Evolutionary conservation across 352 stramenopile genomes (phyloP), one percentile per base, ranked within the genome.

Genomic region (Plasmopara viticola): DNA sequence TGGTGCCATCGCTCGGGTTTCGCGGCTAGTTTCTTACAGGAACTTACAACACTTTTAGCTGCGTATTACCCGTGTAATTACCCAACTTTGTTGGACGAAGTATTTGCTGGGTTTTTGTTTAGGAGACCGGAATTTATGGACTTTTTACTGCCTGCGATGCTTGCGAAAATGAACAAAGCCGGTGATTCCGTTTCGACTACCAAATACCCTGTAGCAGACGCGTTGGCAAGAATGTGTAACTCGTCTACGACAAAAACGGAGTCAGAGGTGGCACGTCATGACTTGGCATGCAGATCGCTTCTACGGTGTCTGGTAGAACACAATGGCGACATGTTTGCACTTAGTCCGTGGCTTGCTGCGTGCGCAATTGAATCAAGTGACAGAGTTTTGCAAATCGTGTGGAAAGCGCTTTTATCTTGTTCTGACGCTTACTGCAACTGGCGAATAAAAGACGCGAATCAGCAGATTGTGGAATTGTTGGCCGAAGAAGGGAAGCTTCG

Each of bases 61-160:
- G 78, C 78, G 10, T 92, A 90, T 48, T 94, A 92, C 54, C 84
- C 84, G 39, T 93, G 80, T 53, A 74, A 64, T 41, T 87, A 94
- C 51, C 62, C 84, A 15, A 91, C 80, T 25, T 65, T 94, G 48
- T 60, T 94, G 48, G 84, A 94, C 47, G 75, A 94, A 53, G 74
- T 94, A 10, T 52, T 94, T 7, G 77, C 71, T 0, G 68, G 62
- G 0, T 91, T 93, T 38, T 59, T 93, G 40, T 89, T 94, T 42
- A 81, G 84, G 45, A 58, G 82, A 15, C 84, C 84, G 0, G 83
- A 94, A 60, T 74, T 86, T 56, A 81, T 78, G n/a, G 66, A 83
- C 6, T 34, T 68, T 18, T 56, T 94, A 43, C 40, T 94, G 18
- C 64, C 62, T 33, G 58, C 71, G 0, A 86, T 94, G 65, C 58